phyloP scores from a whole-genome alignment of 768 basidiomycete genomes.

The Lentinula edodes region DNA sequence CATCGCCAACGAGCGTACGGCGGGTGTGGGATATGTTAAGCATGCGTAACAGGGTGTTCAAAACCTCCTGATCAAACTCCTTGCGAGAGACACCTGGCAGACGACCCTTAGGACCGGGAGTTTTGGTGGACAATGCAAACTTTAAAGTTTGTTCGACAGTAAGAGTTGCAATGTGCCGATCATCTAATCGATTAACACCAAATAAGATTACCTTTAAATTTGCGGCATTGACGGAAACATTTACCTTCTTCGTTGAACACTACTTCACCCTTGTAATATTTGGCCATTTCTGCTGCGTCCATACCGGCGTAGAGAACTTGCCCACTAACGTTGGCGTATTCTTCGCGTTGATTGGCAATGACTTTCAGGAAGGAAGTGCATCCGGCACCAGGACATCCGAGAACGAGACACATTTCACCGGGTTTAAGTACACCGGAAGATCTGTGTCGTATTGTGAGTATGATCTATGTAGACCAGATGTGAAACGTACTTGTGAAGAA shows the following conservation, averaged over 20 bases:
- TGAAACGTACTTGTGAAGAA: slow-evolving; percentile 48
- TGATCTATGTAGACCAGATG: neutral
- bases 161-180: slow-evolving; percentile 77
- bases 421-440: slow-evolving; percentile 67
- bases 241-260: slow-evolving; percentile 73
- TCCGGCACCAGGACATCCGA: slow-evolving; percentile 80
- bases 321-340: slow-evolving; percentile 59
- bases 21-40: slow-evolving; percentile 81
- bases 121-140: slow-evolving; percentile 68
- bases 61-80: slow-evolving; percentile 50
- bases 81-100: slow-evolving; percentile 61
- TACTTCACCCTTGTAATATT: slow-evolving; percentile 74
- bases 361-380: slow-evolving; percentile 85
- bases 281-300: slow-evolving; percentile 66
- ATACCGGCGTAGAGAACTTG: slow-evolving; percentile 84
- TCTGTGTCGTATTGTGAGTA: slow-evolving; percentile 21
- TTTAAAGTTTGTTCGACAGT: slow-evolving; percentile 74
- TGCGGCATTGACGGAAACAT: neutral
- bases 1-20: slow-evolving; percentile 79
- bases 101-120: slow-evolving; percentile 68
- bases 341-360: slow-evolving; percentile 70
- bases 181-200: slow-evolving; percentile 37
- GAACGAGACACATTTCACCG: slow-evolving; percentile 83
- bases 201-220: neutral
- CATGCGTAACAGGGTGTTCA: slow-evolving; percentile 64